Evolutionary conservation across 1,139 yeast species (phyloP), one percentile per base, ranked within the genome.

Genomic region (Kodamaea sp.): DNA sequence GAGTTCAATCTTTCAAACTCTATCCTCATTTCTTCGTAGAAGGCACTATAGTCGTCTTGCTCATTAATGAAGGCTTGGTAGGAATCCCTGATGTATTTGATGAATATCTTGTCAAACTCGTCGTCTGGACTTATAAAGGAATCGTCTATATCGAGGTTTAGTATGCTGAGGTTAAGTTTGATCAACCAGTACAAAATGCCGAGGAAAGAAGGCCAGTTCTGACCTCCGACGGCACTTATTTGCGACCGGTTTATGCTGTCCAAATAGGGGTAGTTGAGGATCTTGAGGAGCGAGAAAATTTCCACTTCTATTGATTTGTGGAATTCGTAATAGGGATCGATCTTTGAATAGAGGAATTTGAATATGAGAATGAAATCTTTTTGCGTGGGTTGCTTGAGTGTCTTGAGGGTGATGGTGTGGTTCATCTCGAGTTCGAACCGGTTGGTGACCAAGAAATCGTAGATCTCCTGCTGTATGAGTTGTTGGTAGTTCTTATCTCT

Each of bases 161-260:
- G 78, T 45, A 73, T 59, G 34, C 76, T 68, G 20, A 66, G 62
- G 46, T 73, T 77, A 24, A 83, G 62, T 48, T 76, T 76, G 9
- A 84, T 80, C 31, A 87, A 55, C 96, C 96, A 87, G 55, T 83
- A 80, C 22, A 88, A 64, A 73, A 89, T 78, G 2, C 94, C 96
- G 33, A 89, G 61, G 49, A 87, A 84, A 15, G 77, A 75, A 12
- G 88, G 90, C 97, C 97, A 88, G 50, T 83, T 83, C 39, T 83
- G 83, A 1, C 96, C 95, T 2, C 96, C 96, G 6, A 88, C 96
- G 0, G 96, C 96, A 31, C 90, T 80, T 22, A 89, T 80, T 54
- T 87, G 95, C 1, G 92, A 82, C 50, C 89, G 78, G 56, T 83
- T 85, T 28, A 89, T 80, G 0, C 85, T 70, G 28, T 86, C 95